phyloP scores from a whole-genome alignment of 331 rosid genomes.

The Rosa hybrid region DNA sequence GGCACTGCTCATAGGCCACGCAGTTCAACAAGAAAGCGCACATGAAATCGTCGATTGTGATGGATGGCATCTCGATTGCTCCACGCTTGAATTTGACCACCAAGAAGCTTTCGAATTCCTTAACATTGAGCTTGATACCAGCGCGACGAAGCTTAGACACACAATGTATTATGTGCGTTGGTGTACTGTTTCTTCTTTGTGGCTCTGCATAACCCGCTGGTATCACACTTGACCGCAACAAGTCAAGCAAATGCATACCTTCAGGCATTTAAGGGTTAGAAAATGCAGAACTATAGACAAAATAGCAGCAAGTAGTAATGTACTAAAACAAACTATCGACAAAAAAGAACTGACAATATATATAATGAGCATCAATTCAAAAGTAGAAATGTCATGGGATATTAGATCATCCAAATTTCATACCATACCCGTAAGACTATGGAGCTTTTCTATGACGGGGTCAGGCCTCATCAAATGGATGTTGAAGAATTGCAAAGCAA shows the following conservation, averaged over 20 bases:
- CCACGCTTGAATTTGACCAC: conserved; percentile 48
- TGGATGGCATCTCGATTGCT: conserved; percentile 52
- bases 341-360: too few relatives aligned
- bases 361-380: too few relatives aligned
- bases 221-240: conserved; percentile 51
- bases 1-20: conserved; percentile 76
- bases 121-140: conserved; percentile 42
- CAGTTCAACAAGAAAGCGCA: conserved; percentile 56
- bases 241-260: conserved; percentile 53
- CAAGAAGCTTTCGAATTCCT: conserved; percentile 39
- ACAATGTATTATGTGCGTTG: conserved; percentile 63
- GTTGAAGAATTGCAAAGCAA: conserved; percentile 57
- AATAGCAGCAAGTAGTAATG: too few relatives aligned
- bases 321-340: too few relatives aligned
- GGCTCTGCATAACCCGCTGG: conserved; percentile 17
- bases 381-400: neutral
- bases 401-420: neutral
- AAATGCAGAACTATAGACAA: neutral
- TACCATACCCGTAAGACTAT: conserved; percentile 7
- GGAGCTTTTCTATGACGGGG: conserved; percentile 12
- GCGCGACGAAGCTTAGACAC: conserved; percentile 63
- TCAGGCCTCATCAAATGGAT: conserved; percentile 41
- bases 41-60: conserved; percentile 64
- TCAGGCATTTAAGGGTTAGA: neutral
- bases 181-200: conserved; percentile 4